Evolutionary conservation across 1,139 yeast species (phyloP).

Genomic region (Scheffersomyces titani): DNA sequence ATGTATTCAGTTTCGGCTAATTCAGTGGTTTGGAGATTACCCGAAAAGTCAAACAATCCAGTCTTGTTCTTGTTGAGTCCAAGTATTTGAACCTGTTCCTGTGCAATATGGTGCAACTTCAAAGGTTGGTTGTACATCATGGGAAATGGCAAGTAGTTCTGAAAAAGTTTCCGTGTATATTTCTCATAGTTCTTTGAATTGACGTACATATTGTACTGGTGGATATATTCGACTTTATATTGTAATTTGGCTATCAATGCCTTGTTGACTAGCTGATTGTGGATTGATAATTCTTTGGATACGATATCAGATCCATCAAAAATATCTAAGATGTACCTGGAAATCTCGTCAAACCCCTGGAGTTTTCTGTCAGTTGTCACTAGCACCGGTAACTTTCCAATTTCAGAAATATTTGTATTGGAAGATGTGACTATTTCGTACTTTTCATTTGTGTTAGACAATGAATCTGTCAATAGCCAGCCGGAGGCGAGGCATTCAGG

Average conservation of each 20-base stretch:
- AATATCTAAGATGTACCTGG: constrained; percentile 20
- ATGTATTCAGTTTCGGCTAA: constrained; percentile 31
- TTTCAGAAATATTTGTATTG: constrained; percentile 57
- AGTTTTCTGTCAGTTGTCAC: constrained; percentile 25
- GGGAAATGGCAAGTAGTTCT: constrained; percentile 70
- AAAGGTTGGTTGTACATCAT: constrained; percentile 82
- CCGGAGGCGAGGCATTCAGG: constrained; percentile 42
- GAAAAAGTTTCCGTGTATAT: constrained; percentile 62
- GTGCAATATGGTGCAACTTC: constrained; percentile 51
- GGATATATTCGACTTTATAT: constrained; percentile 46
- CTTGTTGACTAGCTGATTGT: constrained; percentile 16
- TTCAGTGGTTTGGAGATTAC: constrained; percentile 8
- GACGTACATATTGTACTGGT: constrained; percentile 63
- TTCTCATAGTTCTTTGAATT: constrained; percentile 64
- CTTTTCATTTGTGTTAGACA: neutral
- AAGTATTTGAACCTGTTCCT: constrained; percentile 37
- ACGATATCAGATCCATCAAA: constrained; percentile 21
- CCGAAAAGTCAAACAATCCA: constrained; percentile 30
- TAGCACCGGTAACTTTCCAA: constrained; percentile 59
- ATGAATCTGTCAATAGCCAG: constrained; percentile 27
- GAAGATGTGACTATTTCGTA: constrained; percentile 51
- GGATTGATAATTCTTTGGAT: constrained; percentile 2
- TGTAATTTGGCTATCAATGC: constrained; percentile 25
- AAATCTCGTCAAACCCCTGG: constrained; percentile 55
- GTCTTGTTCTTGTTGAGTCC: constrained; percentile 39